phyloP scores from a whole-genome alignment of 2,329 filamentous ascomycete species.

The Chrysoporthe austroafricana region DNA sequence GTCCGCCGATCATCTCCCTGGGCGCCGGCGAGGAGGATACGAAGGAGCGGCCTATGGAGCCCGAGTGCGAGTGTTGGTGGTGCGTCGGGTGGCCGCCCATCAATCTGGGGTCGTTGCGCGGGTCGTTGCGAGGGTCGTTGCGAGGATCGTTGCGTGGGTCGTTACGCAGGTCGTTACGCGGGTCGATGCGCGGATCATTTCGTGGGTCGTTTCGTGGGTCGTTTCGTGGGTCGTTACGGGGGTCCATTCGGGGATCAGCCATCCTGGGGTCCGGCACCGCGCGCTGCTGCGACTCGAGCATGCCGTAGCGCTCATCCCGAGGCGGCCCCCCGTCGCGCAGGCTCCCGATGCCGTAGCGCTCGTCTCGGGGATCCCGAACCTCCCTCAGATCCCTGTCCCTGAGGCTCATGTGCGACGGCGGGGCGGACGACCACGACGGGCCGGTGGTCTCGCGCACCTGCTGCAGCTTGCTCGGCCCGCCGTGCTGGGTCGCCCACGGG shows the following conservation, averaged over 20 bases:
- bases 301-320: constrained; percentile 25
- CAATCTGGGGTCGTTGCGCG: constrained; percentile 1
- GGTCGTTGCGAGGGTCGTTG: not conserved
- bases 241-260: constrained; percentile 27
- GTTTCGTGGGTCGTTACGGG: constrained; percentile 11
- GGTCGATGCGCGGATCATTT: constrained; percentile 1
- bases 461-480: constrained; percentile 41
- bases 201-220: not conserved
- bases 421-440: constrained; percentile 39
- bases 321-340: constrained; percentile 18
- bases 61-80: constrained; percentile 28
- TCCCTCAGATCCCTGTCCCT: constrained; percentile 28
- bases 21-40: constrained; percentile 22
- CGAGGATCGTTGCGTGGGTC: not conserved
- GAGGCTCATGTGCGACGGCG: constrained; percentile 33
- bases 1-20: constrained; percentile 23
- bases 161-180: not conserved
- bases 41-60: constrained; percentile 24
- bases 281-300: constrained; percentile 24
- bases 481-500: constrained; percentile 45
- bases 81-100: constrained; percentile 27
- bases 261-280: constrained; percentile 22
- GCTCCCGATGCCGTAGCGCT: constrained; percentile 22
- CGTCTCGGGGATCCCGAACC: constrained; percentile 20
- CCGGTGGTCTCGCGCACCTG: constrained; percentile 40